Evolutionary conservation across 1,284 basidiomycete genomes (phyloP).

Genomic region (Lignosus rhinocerotis): DNA sequence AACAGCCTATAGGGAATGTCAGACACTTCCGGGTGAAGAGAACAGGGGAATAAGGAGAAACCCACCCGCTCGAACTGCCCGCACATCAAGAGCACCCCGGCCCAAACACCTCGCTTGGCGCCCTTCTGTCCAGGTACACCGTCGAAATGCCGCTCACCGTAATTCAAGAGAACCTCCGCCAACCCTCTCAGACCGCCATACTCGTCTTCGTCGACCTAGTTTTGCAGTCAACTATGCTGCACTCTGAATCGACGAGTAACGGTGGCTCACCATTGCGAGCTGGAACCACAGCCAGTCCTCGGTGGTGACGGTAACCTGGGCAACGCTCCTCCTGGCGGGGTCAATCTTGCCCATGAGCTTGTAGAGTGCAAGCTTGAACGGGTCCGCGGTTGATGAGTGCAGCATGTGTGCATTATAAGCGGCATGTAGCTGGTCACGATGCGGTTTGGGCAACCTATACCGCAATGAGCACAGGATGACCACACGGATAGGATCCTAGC

Average conservation of each 20-base stretch:
- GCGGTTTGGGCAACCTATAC: constrained; percentile 69
- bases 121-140: constrained; percentile 60
- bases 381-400: constrained; percentile 83
- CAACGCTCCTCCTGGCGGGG: constrained; percentile 76
- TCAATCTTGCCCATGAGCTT: constrained; percentile 95
- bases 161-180: constrained; percentile 79
- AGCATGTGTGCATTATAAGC: constrained; percentile 94
- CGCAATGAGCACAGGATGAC: neutral
- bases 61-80: constrained; percentile 92
- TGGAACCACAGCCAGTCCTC: constrained; percentile 99
- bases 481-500: neutral
- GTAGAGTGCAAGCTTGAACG: constrained; percentile 95
- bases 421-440: constrained; percentile 84
- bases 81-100: constrained; percentile 87
- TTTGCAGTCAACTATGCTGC: neutral
- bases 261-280: constrained; percentile 67
- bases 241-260: neutral
- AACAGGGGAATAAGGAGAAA: neutral
- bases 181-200: constrained; percentile 82
- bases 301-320: constrained; percentile 86
- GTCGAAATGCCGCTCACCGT: constrained; percentile 93
- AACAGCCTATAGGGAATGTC: constrained; percentile 60
- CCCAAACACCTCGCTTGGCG: constrained; percentile 74
- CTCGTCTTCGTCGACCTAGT: constrained; percentile 72
- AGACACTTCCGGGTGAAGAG: neutral